Evolutionary conservation across 345 rosid species (phyloP).

Genomic region (Sonneratia alba): DNA sequence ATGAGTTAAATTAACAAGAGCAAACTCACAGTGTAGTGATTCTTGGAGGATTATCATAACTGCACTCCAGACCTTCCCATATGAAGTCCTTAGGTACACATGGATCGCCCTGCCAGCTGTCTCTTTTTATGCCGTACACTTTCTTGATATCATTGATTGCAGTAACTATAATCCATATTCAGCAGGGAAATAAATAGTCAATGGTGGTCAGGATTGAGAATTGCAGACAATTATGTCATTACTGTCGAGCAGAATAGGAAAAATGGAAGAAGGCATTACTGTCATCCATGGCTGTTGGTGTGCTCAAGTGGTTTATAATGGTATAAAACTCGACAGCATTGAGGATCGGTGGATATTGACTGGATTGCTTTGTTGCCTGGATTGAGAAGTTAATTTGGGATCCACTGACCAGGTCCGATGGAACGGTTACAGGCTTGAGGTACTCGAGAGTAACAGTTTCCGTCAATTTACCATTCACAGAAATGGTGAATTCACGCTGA

Average conservation of each 20-base stretch:
- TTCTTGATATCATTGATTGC: conserved; percentile 18
- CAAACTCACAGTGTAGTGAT: conserved; percentile 21
- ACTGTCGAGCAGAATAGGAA: not conserved
- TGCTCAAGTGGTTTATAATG: too few species aligned
- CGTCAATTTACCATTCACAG: too few species aligned
- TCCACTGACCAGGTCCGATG: too few species aligned
- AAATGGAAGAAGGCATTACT: conserved; percentile 5
- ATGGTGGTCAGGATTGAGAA: too few species aligned
- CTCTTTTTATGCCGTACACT: conserved; percentile 6
- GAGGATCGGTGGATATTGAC: too few species aligned
- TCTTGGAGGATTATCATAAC: not conserved
- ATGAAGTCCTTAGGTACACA: conserved; percentile 14
- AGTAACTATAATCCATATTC: conserved; percentile 18
- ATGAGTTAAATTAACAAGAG: not conserved
- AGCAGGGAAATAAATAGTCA: not conserved
- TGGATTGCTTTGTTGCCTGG: too few species aligned
- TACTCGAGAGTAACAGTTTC: too few species aligned
- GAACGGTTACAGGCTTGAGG: too few species aligned
- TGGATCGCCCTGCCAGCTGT: conserved; percentile 28
- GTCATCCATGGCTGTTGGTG: conserved; percentile 12
- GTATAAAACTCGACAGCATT: too few species aligned
- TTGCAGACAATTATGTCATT: too few species aligned
- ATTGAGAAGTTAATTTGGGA: too few species aligned
- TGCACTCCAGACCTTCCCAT: conserved; percentile 22
- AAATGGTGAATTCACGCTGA: not conserved